Base-by-base conservation (phyloP, 495 filamentous ascomycete species). In the Neohortaea acidophila region DNA sequence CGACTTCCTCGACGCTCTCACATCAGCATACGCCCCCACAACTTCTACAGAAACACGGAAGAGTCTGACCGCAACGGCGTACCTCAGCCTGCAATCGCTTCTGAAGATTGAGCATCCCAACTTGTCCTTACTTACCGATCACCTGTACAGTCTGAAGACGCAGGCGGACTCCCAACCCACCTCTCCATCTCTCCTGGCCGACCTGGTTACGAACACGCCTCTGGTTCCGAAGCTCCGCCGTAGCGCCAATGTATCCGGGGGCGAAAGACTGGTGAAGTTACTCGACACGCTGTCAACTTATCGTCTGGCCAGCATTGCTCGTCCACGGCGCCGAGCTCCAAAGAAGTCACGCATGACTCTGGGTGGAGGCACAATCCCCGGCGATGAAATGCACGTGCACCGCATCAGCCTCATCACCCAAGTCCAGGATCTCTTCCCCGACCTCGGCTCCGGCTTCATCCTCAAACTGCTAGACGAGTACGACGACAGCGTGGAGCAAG, bases 351-450 rank as follows among this genome's bases (percentile, higher is more conserved):
- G n/a, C n/a, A n/a, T n/a, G n/a, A n/a, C n/a, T n/a, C n/a, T n/a
- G n/a, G 83, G 83, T 20, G 89, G 89, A 59, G 66, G 57, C 5
- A 55, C 62, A 36, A 64, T 62, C 34, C 53, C 52, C 6, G 53
- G 66, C 61, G 38, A 60, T 57, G 24, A 77, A 13, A 61, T 87
- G 10, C 82, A 84, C 52, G 60, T 83, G 29, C 83, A 93, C 60
- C 75, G 69, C 20, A 77, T 87, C 72, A 84, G 74, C 50, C 70
- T 86, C 20, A 71, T 94, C 33, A 77, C 75, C 5, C 81, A 87
- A 58, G 66, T 97, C 25, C 84, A 93, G 52, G 89, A 97, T 50
- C 65, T 97, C 18, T 94, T 97, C 58, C 84, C 89, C 0, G 73
- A 87, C 41, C 67, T 97, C 6, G 89, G 86, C 2, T 73, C 81